Conservation (phyloP, 2,329 filamentous ascomycete species). For the Fusarium avenaceum region DNA sequence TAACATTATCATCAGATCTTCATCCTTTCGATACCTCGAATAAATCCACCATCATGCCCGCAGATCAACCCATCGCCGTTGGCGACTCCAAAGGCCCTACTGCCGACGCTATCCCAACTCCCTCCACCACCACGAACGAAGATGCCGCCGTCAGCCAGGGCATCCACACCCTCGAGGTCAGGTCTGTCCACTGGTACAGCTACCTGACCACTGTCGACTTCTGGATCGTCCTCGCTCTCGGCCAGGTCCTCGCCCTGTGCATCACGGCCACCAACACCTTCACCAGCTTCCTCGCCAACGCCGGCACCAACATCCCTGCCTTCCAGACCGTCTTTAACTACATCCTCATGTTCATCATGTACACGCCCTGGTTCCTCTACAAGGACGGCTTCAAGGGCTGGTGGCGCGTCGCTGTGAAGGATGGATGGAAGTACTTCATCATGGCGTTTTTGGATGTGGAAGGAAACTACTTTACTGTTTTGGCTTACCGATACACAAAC, state of each 20-base stretch:
- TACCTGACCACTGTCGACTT: constrained; percentile 90
- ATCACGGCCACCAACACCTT: constrained; percentile 96
- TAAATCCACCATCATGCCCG: constrained; percentile 31
- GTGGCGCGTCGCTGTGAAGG: constrained; percentile 70
- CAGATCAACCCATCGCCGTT: constrained; percentile 17
- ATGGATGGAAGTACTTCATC: constrained; percentile 95
- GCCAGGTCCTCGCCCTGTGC: constrained; percentile 88
- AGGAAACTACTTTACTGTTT: constrained; percentile 97
- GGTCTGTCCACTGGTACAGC: constrained; percentile 71
- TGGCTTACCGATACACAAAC: constrained; percentile 93
- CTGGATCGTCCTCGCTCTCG: constrained; percentile 83
- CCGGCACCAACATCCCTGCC: constrained; percentile 85
- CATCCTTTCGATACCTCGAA: constrained; percentile 23
- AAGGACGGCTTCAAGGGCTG: constrained; percentile 82
- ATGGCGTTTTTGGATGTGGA: constrained; percentile 94
- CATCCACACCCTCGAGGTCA: constrained; percentile 68
- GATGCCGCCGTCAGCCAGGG: constrained; percentile 62
- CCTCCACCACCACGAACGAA: constrained; percentile 27
- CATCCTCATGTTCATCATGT: constrained; percentile 83
- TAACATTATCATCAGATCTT: constrained; percentile 15
- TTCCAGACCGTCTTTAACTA: constrained; percentile 99
- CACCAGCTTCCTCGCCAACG: constrained; percentile 76
- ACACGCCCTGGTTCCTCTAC: constrained; percentile 83
- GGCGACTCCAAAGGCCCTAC: constrained; percentile 45
- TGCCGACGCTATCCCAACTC: constrained; percentile 28